Base-by-base conservation (phyloP, 140 eudicot genomes). In the Erigeron philadelphicus region DNA sequence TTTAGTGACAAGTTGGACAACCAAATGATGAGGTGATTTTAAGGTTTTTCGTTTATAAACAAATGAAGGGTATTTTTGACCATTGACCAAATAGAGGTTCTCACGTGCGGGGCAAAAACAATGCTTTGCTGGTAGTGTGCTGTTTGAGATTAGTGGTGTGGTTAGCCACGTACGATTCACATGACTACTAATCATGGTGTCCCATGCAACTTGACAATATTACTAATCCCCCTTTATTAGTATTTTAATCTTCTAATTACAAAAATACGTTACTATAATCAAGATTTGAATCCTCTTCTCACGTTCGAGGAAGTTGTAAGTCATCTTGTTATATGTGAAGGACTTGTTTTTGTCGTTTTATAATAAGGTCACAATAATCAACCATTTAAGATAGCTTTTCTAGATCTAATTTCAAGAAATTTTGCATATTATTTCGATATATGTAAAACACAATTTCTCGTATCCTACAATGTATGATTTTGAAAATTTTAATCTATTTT, bases 81-180 rank as follows among this genome's bases (percentile, higher is more conserved):
- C 85, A 70, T 83, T 79, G 87, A 84, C 89, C 67, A 67, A 78
- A 77, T 75, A 69, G 65, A 68, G 75, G 65, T 38, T 73, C 41
- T 80, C 95, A 82, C 90, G 95, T 82, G 95, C 79, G 83, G 82
- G 72, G 79, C 75, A 78, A 74, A 49, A 68, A 56, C 76, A 71
- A 49, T 69, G 84, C 80, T 67, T 80, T 70, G 88, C 88, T 86
- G 88, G 72, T 42, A 19, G 65, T 77, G 72, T 52, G 87, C 76
- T 79, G 87, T 69, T 72, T 61, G 64, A 47, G 73, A 70, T 68
- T 71, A 73, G 71, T 80, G 67, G 89, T 67, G 62, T 63, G 73
- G 73, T 75, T 67, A 43, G 78, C 79, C 82, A 82, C 83, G 79
- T 79, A 66, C 76, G 85, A 57, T 48, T 38, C 85, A 85, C 91